Evolutionary conservation across 2,329 filamentous ascomycete genomes (phyloP), one percentile per base, ranked within the genome.

Genomic region (Aspergillus pseudotamarii): DNA sequence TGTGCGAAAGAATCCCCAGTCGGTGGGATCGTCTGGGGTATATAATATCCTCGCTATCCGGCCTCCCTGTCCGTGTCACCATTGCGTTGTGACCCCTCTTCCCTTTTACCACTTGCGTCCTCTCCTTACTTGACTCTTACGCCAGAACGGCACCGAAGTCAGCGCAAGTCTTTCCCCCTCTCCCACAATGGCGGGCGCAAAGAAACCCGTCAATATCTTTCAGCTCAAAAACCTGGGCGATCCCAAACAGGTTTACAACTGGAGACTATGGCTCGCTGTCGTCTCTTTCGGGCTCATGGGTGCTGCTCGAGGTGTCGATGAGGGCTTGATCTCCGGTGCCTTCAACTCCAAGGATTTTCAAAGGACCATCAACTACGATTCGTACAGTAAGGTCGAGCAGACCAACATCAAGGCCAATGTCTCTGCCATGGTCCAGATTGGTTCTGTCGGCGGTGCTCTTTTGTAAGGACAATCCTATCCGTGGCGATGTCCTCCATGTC

Each of bases 391-490:
- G 0, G 79, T 83, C 4, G 82, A 86, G 54, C 81, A 85, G 72
- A 88, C 89, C 64, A 88, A 91, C 74, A 88, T 90, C 79, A 88
- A 91, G 77, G 88, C 85, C 69, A 94, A 94, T 75, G 90, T 94
- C 60, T 90, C 90, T 1, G 86, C 89, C 55, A 94, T 94, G 91
- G 91, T 94, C 0, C 91, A 93, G 77, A 87, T 93, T 70, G 91
- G 91, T 28, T 91, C 87, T 28, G 90, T 94, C 34, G 88, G 82
- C 4, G 91, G 91, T 50, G 89, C 90, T 34, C 81, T 92, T 36
- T 83, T 89, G 81, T 83, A 72, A 66, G 79, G 73, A 28, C 5
- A 21, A 16, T n/a, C 51, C 10, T 54, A 6, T 19, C 11, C 16
- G 16, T 19, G 38, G 38, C 9, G 14, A 16, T 12, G 6, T 5